Base-by-base conservation (phyloP, 83 land plant species). In the Picea abies region DNA sequence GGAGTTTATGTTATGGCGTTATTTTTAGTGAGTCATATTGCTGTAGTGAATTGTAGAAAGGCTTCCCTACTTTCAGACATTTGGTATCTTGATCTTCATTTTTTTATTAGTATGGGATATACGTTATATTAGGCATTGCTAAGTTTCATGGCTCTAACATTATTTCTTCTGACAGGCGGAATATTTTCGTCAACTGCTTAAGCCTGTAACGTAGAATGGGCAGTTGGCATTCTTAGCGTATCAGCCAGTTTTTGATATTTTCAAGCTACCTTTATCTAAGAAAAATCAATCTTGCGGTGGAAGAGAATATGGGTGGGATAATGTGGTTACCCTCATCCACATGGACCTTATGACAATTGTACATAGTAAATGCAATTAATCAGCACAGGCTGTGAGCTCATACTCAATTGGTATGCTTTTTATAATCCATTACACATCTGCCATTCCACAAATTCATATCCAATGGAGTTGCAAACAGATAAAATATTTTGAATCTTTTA, bases 181-280 rank as follows among this genome's bases (percentile, higher is more conserved):
- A 68, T 93, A 93, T 78, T 93, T 93, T 78, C 96, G 96, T 32
- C 93, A 88, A 64, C 82, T 93, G 86, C 90, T 93, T 32, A 93
- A 93, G 64, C 96, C 96, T 64, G 93, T 93, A 5, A 93, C 96
- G 96, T 93, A 91, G 92, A 29, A 49, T 47, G 75, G 37, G 32
- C 75, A 29, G 14, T 82, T 49, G 15, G 23, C 29, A 23, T 83
- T 71, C 66, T 26, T 19, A 62, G 14, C 22, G 75, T 82, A 67
- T 39, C 41, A 7, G n/a, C 56, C 69, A 67, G 82, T 47, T 23
- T 64, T 64, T 22, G 26, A 58, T n/a, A 23, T 26, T 12, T 32
- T 26, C 15, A 20, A 44, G 73, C 47, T 37, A 60, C 35, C 44
- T 17, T 65, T n/a, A 29, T 60, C 82, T 68, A 67, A 19, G 32